Base-by-base conservation (phyloP, 1,284 basidiomycete species). In the Microbotryomycetes sp. region DNA sequence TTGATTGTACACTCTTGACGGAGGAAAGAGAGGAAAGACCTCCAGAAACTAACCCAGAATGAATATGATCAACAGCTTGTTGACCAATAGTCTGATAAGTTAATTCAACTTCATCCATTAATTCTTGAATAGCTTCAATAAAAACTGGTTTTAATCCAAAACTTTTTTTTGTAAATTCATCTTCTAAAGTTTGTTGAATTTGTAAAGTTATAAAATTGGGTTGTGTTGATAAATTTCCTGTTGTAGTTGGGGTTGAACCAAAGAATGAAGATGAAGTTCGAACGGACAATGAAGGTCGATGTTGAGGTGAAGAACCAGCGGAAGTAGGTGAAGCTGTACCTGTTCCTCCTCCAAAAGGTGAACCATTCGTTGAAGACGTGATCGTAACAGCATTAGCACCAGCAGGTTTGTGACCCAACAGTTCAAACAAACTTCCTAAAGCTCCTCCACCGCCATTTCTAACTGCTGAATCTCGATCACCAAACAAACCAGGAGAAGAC, bases 61-160 rank as follows among this genome's bases (percentile, higher is more conserved):
- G 93, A 65, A 98, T 90, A 75, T 98, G 94, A 76, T 97, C 92
- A 74, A 85, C 88, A 1, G 93, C 91, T 65, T 90, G 91, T 77
- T 91, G 94, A 4, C 91, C 89, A 14, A 98, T 87, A 73, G 88
- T 93, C 69, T 94, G 89, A 72, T 96, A 92, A 1, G 94, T 93
- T 3, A 90, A 92, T 75, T 97, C 94, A 53, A 98, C 79, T 76
- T 98, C 96, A 70, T 96, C 92, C 52, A 97, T 81, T 16, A 97
- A 87, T 74, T 97, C 77, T 51, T 75, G 75, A 47, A 78, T 77
- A n/a, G 76, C 77, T 62, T 78, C 77, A 56, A 76, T 74, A 47
- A 78, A 74, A 15, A 78, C 67, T 12, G 76, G 76, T 62, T 78
- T 77, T 26, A 74, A 62, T 29, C 57, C 56, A 42, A 58, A 64